Evolutionary conservation across 164 flowering plant genomes (phyloP).

Genomic region (Cinnamomum chago): DNA sequence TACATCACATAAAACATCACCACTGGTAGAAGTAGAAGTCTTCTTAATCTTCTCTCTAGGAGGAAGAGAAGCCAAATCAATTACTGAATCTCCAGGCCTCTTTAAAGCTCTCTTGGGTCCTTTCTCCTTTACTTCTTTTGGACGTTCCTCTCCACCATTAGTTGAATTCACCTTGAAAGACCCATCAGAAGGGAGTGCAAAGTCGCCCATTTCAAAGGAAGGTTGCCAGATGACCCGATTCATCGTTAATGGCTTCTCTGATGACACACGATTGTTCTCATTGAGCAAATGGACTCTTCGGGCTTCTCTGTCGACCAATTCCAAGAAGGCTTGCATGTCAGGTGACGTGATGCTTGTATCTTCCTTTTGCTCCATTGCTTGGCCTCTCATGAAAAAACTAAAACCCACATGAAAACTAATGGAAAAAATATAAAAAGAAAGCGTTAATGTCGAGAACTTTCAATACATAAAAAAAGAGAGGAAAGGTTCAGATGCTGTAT

Average conservation of each 20-base stretch:
- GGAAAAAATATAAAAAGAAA: no score
- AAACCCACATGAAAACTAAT: no score
- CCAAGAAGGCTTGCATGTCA: not conserved
- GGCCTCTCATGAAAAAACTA: no score
- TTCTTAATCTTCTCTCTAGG: not conserved
- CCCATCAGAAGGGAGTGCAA: not conserved
- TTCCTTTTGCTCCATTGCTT: not conserved
- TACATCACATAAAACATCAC: not conserved
- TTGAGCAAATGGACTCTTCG: not conserved
- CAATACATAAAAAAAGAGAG: no score
- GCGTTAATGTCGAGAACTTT: no score
- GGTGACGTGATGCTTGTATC: not conserved
- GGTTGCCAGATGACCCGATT: not conserved
- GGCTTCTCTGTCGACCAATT: conserved; percentile 2
- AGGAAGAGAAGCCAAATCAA: not conserved
- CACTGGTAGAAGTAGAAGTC: not conserved
- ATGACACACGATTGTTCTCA: not conserved
- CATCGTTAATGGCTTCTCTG: not conserved
- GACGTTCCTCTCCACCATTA: not conserved
- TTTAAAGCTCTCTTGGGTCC: not conserved
- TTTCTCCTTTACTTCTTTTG: not conserved
- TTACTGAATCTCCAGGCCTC: not conserved
- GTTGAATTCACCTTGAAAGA: not conserved
- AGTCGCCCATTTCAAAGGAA: not conserved
- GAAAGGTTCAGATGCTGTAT: no score